Conservation (phyloP, 2,329 filamentous ascomycete genomes). For the Pseudogymnoascus sp. region DNA sequence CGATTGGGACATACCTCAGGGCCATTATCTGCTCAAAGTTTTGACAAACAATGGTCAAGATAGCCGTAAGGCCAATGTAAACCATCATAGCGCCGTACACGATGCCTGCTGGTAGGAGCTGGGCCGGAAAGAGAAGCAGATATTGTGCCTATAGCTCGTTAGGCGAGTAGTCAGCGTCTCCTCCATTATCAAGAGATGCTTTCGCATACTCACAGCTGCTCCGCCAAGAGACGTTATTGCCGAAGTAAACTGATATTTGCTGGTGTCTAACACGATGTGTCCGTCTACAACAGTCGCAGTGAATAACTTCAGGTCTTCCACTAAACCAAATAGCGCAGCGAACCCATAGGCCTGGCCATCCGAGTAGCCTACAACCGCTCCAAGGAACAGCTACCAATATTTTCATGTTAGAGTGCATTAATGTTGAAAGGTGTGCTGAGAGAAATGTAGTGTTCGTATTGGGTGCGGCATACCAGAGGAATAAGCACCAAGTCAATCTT, state of each 20-base stretch:
- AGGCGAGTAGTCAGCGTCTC: too few species aligned
- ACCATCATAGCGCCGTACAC: neutral
- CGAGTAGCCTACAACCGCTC: neutral
- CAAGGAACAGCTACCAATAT: neutral
- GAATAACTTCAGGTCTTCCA: too few species aligned
- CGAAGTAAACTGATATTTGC: too few species aligned
- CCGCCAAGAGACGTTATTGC: too few species aligned
- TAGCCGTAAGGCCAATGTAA: neutral
- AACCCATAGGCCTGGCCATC: slow-evolving; percentile 10
- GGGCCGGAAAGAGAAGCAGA: neutral
- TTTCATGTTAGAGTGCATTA: too few species aligned
- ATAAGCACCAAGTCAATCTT: slow-evolving; percentile 12
- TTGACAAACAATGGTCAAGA: neutral
- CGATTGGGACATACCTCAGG: neutral
- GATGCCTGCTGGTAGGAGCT: neutral
- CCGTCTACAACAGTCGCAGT: too few species aligned
- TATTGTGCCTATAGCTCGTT: neutral
- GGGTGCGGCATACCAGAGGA: slow-evolving; percentile 1
- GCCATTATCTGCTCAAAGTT: neutral
- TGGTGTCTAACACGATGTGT: too few species aligned
- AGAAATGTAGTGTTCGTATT: neutral
- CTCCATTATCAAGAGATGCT: too few species aligned
- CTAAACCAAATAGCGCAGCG: neutral
- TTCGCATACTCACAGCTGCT: too few species aligned
- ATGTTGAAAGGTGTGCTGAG: too few species aligned